Percentiles rank a stretch among this genome's conserved stretches.
Evolutionary conservation across 2,329 filamentous ascomycete species (phyloP).

Genomic region (Thyridium curvatum): DNA sequence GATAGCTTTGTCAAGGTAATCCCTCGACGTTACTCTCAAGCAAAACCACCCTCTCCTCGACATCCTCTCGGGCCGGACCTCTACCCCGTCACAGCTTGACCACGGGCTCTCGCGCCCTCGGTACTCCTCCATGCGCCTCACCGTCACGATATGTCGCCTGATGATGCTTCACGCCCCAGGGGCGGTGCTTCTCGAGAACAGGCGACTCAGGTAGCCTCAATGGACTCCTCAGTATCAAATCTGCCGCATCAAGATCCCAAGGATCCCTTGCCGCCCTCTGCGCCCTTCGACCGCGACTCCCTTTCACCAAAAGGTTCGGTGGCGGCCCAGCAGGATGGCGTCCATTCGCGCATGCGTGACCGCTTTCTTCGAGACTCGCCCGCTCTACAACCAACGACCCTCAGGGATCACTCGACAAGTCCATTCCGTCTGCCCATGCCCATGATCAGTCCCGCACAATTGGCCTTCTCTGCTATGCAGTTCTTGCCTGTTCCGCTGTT

Average conservation of each 20-base stretch:
- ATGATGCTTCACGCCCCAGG: conserved; percentile 1
- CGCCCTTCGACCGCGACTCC: no score
- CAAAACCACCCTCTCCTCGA: no score
- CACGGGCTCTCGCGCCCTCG: no score
- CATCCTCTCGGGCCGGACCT: no score
- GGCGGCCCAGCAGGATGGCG: not conserved
- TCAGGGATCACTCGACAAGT: conserved; percentile 19
- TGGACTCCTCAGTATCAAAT: not conserved
- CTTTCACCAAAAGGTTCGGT: no score
- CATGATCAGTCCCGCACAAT: conserved; percentile 40
- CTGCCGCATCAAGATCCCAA: not conserved
- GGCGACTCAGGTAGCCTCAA: not conserved
- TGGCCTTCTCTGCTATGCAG: conserved; percentile 64
- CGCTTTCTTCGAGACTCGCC: conserved; percentile 10
- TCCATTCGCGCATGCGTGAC: not conserved
- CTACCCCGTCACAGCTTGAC: no score
- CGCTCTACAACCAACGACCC: not conserved
- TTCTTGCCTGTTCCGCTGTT: conserved; percentile 68
- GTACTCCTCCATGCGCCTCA: no score
- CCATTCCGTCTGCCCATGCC: conserved; percentile 36
- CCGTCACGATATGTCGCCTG: conserved; percentile 5
- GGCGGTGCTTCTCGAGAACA: conserved; percentile 2
- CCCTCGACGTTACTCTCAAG: no score
- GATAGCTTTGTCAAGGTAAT: no score
- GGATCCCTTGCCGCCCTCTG: no score